Percentiles rank a stretch among this genome's conserved stretches.
Evolutionary conservation across 2,329 filamentous ascomycete genomes (phyloP).

Genomic region (Xylariaceae sp.): DNA sequence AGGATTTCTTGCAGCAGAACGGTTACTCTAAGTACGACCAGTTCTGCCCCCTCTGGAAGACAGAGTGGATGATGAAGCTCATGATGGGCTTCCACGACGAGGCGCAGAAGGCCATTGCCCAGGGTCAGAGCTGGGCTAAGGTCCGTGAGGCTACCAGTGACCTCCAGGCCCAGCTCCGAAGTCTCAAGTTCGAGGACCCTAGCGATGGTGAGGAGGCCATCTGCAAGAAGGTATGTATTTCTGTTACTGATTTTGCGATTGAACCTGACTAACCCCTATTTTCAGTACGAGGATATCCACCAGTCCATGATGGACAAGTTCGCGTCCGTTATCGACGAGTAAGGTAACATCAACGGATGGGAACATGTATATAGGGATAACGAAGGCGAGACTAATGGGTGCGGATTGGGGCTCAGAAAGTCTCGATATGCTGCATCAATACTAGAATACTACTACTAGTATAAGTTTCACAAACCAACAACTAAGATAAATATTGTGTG

Average conservation of each 20-base stretch:
- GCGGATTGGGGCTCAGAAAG: constrained; percentile 2
- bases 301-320: constrained; percentile 97
- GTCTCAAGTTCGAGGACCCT: constrained; percentile 96
- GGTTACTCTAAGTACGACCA: constrained; percentile 99
- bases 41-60: constrained; percentile 99
- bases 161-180: constrained; percentile 76
- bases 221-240: constrained; percentile 66
- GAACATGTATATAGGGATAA: constrained; percentile 10
- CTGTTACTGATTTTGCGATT: background rate
- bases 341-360: constrained; percentile 32
- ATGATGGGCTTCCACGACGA: constrained; percentile 99
- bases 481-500: background rate
- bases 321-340: constrained; percentile 92
- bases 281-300: constrained; percentile 82
- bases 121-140: constrained; percentile 89
- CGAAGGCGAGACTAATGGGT: constrained; percentile 1
- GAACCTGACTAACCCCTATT: constrained; percentile 1
- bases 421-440: background rate
- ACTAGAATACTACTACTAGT: constrained; percentile 7
- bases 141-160: constrained; percentile 86
- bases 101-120: constrained; percentile 86
- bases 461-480: too few relatives aligned
- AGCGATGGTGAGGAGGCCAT: constrained; percentile 76
- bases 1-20: constrained; percentile 98
- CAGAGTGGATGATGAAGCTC: constrained; percentile 99